Percentiles rank a stretch among this genome's conserved stretches.
Evolutionary conservation across 371 early-diverging fungal genomes (phyloP).

Genomic region (Enterocytospora artemiae): DNA sequence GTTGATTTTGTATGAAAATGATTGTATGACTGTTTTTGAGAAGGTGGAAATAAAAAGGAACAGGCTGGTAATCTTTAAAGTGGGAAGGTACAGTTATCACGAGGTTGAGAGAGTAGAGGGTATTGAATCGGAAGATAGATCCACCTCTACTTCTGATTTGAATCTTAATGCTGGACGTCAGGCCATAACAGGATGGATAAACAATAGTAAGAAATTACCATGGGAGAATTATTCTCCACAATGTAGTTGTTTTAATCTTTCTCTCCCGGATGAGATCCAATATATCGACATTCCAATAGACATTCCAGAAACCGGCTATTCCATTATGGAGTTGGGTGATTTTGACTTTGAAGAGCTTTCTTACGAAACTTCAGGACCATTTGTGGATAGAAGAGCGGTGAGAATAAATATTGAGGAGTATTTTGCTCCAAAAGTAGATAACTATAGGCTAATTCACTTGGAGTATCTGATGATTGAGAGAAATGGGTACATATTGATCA

Average conservation of each 20-base stretch:
- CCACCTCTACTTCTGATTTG: too few relatives aligned
- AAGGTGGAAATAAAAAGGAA: constrained; percentile 45
- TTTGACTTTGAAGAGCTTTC: neutral
- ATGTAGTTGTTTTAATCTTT: constrained; percentile 8
- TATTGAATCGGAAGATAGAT: too few relatives aligned
- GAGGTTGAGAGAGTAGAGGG: constrained; percentile 54
- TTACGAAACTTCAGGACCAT: constrained; percentile 24
- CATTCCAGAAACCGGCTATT: neutral
- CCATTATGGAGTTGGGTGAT: neutral
- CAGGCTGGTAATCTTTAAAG: constrained; percentile 57
- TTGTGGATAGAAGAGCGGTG: constrained; percentile 19
- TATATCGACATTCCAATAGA: constrained; percentile 12
- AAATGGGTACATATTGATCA: constrained; percentile 39
- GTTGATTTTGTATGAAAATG: constrained; percentile 51
- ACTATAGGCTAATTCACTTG: constrained; percentile 10
- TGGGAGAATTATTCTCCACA: neutral
- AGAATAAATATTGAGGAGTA: constrained; percentile 1
- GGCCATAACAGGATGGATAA: constrained; percentile 58
- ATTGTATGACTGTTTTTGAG: constrained; percentile 39
- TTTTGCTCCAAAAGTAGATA: constrained; percentile 16
- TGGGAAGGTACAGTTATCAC: constrained; percentile 53
- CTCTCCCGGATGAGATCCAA: neutral
- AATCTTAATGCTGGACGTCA: constrained; percentile 34
- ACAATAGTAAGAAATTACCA: neutral
- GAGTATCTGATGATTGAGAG: constrained; percentile 10